phyloP scores from a whole-genome alignment of 1,139 yeast genomes.

The Taphrina populina region DNA sequence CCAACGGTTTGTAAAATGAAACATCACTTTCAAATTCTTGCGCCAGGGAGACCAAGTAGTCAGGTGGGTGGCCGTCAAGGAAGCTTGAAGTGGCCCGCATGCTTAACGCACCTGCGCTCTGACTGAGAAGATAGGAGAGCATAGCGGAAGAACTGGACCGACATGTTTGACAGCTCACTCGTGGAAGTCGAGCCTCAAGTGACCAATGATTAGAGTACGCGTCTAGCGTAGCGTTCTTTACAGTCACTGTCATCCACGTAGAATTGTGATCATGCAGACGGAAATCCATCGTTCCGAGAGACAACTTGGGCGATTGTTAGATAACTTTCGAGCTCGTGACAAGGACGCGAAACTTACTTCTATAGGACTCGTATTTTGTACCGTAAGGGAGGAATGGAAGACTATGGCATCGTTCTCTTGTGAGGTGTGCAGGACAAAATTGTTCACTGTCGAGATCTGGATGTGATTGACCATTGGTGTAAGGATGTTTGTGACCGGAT shows the following conservation, averaged over 20 bases:
- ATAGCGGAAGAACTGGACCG: not conserved
- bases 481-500: not conserved
- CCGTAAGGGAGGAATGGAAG: not conserved
- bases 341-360: not conserved
- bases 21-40: not conserved
- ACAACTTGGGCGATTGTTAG: too few species aligned
- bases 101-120: not conserved
- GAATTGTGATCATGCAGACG: too few species aligned
- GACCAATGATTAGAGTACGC: not conserved
- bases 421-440: not conserved
- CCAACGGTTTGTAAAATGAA: not conserved
- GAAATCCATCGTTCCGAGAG: too few species aligned
- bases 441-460: not conserved
- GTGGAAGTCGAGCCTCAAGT: conserved; percentile 2
- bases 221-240: too few species aligned
- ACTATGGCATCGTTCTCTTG: not conserved
- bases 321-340: too few species aligned
- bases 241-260: too few species aligned
- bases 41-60: conserved; percentile 5
- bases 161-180: not conserved
- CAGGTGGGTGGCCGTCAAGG: not conserved
- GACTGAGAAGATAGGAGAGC: not conserved
- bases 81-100: not conserved
- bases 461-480: conserved; percentile 3
- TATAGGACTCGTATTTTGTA: conserved; percentile 1